Percentiles rank a stretch among this genome's conserved stretches.
These are phyloP conservation scores for Amylocystis lapponica DNA, from an alignment of 768 basidiomycete species.

Conservation along the genomic window DNA sequence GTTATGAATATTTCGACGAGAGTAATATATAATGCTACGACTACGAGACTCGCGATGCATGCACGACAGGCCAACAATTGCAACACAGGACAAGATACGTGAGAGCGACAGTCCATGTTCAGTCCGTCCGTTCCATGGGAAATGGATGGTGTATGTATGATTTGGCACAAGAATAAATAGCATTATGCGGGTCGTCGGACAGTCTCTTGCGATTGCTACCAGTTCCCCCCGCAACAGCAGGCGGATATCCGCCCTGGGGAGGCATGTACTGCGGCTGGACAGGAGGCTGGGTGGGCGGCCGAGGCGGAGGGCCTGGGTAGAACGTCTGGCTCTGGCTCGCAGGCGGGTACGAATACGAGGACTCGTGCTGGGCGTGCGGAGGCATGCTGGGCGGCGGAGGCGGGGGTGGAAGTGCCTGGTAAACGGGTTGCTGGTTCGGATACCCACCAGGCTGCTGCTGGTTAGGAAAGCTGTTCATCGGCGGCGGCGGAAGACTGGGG, in stretches of 20 bases:
- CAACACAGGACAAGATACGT: no score
- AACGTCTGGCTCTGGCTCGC: slow-evolving; percentile 12
- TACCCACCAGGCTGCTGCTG: slow-evolving; percentile 20
- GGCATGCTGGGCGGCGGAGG: slow-evolving; percentile 19
- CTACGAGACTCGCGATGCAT: no score
- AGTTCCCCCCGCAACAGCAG: background rate
- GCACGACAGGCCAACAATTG: no score
- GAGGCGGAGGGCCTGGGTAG: slow-evolving; percentile 23
- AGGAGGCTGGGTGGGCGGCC: slow-evolving; percentile 17
- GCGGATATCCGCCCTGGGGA: slow-evolving; percentile 13
- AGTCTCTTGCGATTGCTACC: no score
- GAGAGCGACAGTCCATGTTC: slow-evolving; percentile 3
- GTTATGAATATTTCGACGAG: no score
- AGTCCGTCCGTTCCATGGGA: no score
- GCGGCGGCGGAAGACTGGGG: slow-evolving; percentile 38
- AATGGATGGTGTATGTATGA: no score
- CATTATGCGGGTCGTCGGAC: background rate
- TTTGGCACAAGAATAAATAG: slow-evolving; percentile 2
- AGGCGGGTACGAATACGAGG: slow-evolving; percentile 3
- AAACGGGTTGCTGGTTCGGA: slow-evolving; percentile 13
- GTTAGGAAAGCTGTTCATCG: slow-evolving; percentile 26
- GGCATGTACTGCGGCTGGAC: slow-evolving; percentile 11
- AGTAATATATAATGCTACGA: no score
- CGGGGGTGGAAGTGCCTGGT: slow-evolving; percentile 16
- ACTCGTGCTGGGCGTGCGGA: slow-evolving; percentile 8